phyloP scores from a whole-genome alignment of 2,329 filamentous ascomycete genomes.

The Rachicladosporium sp. region DNA sequence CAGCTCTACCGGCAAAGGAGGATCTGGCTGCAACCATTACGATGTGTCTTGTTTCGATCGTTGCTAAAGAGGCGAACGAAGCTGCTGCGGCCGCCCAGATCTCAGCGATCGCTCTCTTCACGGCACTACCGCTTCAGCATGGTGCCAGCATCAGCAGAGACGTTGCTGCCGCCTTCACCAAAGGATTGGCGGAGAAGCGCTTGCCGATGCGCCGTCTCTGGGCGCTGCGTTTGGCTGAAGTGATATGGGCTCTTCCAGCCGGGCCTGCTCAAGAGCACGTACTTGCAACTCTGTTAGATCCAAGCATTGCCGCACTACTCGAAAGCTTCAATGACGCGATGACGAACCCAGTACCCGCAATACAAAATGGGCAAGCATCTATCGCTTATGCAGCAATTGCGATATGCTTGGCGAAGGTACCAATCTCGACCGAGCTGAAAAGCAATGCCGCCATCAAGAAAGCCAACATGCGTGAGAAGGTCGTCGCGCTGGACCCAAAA shows the following conservation, averaged over 20 bases:
- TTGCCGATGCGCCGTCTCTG: constrained; percentile 64
- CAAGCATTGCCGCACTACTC: constrained; percentile 44
- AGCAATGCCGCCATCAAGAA: constrained; percentile 48
- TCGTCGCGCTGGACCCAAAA: constrained; percentile 61
- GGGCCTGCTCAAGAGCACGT: constrained; percentile 37
- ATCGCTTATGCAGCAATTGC: constrained; percentile 64
- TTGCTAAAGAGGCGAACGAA: constrained; percentile 82
- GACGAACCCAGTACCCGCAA: constrained; percentile 64
- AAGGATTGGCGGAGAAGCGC: constrained; percentile 80
- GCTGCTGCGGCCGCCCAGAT: constrained; percentile 65
- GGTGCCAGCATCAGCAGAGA: constrained; percentile 51
- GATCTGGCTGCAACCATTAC: constrained; percentile 55
- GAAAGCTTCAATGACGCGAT: constrained; percentile 67
- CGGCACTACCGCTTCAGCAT: constrained; percentile 49
- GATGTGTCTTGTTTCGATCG: constrained; percentile 52
- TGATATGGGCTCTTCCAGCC: constrained; percentile 49
- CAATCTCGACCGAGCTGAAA: constrained; percentile 41
- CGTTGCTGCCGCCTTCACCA: constrained; percentile 58
- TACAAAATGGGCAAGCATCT: constrained; percentile 71
- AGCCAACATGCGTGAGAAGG: constrained; percentile 50
- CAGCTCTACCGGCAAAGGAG: constrained; percentile 47
- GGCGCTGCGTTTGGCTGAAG: constrained; percentile 60
- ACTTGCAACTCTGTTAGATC: constrained; percentile 35
- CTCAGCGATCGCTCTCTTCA: constrained; percentile 54
- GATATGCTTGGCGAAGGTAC: constrained; percentile 44